Base-by-base conservation (phyloP, 371 early-diverging fungal species). In the Rhizomucor pusillus region DNA sequence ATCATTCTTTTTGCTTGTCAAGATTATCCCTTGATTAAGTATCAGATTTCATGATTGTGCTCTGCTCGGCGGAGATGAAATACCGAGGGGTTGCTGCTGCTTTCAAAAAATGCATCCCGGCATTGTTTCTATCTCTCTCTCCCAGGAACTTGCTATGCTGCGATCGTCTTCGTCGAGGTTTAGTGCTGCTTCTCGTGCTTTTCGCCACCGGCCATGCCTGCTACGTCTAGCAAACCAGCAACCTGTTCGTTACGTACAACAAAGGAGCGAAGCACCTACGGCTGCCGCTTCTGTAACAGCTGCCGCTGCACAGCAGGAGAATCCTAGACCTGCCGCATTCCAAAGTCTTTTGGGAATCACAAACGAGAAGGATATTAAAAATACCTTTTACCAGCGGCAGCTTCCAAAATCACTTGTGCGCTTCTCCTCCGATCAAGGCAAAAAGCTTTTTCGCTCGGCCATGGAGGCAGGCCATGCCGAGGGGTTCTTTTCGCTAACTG, bases 401-500 rank as follows among this genome's bases (percentile, higher is more conserved):
- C 73, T 94, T 5, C 94, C 94, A 0, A 56, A 63, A 36, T 66
- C 79, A n/a, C 73, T 93, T 10, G 76, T 84, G 16, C 82, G 91
- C 25, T 90, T 95, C 68, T 89, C 91, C 19, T 91, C 93, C 1
- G 66, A 79, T 7, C 64, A 84, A 51, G 95, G 95, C 18, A 89
- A 90, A 52, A 63, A 66, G 52, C 69, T 92, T 13, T 93, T 95
- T 69, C 84, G 88, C 60, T 83, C 88, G 52, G 77, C 87, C 44
- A 79, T 95, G 54, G 82, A 82, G 22, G 64, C 67, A 37, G 92
- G 91, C 2, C 82, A 81, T 59, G 92, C 92, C 16, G 94, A 95
- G 63, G 86, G 89, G 2, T 95, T 90, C 57, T 93, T 95, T 54
- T 79, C 87, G 11, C 75, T 95, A 6, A 88, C 88, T 10, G 92